These are phyloP conservation scores for Fusarium solani-melongenae DNA, from an alignment of 2,329 filamentous ascomycete species.

Conservation along the genomic window DNA sequence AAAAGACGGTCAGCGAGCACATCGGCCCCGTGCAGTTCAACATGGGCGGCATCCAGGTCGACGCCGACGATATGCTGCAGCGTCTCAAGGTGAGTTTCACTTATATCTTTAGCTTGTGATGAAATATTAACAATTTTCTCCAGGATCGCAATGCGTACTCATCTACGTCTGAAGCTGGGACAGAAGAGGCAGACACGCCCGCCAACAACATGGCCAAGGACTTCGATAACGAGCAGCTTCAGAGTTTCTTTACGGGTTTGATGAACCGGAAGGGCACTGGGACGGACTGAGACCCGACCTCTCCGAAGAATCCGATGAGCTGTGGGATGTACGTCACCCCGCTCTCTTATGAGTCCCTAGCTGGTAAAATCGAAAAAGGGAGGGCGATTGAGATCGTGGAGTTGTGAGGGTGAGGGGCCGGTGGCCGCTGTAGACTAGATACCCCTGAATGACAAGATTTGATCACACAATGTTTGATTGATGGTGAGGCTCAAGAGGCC, in stretches of 20 bases:
- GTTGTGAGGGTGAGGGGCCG: slow-evolving; percentile 28
- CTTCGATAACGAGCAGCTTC: slow-evolving; percentile 65
- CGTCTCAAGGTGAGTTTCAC: slow-evolving; percentile 75
- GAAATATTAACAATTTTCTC: slow-evolving; percentile 31
- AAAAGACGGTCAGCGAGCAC: slow-evolving; percentile 74
- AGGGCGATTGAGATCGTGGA: slow-evolving; percentile 10
- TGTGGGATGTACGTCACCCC: not conserved
- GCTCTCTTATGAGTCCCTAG: slow-evolving; percentile 6
- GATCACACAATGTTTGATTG: slow-evolving; percentile 16
- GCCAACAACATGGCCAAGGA: slow-evolving; percentile 57
- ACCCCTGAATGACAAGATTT: slow-evolving; percentile 50
- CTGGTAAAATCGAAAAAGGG: slow-evolving; percentile 14
- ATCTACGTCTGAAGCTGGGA: slow-evolving; percentile 57
- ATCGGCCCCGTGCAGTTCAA: slow-evolving; percentile 98
- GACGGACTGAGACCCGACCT: slow-evolving; percentile 18
- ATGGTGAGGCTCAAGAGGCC: not conserved
- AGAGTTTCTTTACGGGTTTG: slow-evolving; percentile 69
- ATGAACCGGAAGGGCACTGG: slow-evolving; percentile 63
- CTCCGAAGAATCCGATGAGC: not conserved
- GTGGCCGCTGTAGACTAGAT: slow-evolving; percentile 54
- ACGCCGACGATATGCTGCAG: slow-evolving; percentile 93
- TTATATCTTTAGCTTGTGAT: not conserved
- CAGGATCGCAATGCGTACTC: slow-evolving; percentile 69
- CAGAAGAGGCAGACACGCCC: slow-evolving; percentile 51
- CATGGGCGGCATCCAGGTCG: slow-evolving; percentile 96